Evolutionary conservation across 495 filamentous ascomycete genomes (phyloP).

Genomic region (Apodospora peruviana): DNA sequence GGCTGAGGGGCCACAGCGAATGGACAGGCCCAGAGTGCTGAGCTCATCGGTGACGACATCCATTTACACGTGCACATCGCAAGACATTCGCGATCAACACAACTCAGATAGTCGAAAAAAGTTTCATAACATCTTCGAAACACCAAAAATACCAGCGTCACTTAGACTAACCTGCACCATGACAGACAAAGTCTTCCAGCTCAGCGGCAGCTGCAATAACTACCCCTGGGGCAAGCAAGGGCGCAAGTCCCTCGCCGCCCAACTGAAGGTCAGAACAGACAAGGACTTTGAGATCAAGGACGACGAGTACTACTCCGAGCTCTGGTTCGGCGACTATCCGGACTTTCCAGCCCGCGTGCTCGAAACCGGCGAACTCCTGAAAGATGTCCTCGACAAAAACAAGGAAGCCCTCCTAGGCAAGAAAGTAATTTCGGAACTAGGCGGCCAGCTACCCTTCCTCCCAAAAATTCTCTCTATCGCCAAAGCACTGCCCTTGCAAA

Average conservation of each 20-base stretch:
- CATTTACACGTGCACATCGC: no score
- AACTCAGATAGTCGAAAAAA: no score
- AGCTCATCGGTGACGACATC: no score
- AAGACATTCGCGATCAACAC: no score
- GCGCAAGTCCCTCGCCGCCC: slow-evolving; percentile 62
- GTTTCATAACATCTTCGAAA: no score
- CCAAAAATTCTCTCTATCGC: slow-evolving; percentile 76
- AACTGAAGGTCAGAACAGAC: slow-evolving; percentile 59
- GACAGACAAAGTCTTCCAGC: slow-evolving; percentile 38
- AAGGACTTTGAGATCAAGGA: slow-evolving; percentile 65
- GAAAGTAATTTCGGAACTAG: slow-evolving; percentile 57
- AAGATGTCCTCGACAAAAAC: slow-evolving; percentile 60
- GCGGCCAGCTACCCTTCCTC: slow-evolving; percentile 63
- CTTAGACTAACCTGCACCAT: no score
- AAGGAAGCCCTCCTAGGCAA: slow-evolving; percentile 59
- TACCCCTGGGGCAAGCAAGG: slow-evolving; percentile 69
- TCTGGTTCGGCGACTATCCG: slow-evolving; percentile 83
- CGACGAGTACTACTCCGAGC: slow-evolving; percentile 57
- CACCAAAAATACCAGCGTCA: no score
- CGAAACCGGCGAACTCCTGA: slow-evolving; percentile 56
- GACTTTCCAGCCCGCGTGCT: slow-evolving; percentile 60
- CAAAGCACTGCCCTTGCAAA: slow-evolving; percentile 76
- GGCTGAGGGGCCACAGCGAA: no score
- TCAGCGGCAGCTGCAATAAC: slow-evolving; percentile 48
- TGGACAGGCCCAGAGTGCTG: no score